Evolutionary conservation across 1,139 yeast genomes (phyloP), one percentile per base, ranked within the genome.

Genomic region (Candida tunisiensis): DNA sequence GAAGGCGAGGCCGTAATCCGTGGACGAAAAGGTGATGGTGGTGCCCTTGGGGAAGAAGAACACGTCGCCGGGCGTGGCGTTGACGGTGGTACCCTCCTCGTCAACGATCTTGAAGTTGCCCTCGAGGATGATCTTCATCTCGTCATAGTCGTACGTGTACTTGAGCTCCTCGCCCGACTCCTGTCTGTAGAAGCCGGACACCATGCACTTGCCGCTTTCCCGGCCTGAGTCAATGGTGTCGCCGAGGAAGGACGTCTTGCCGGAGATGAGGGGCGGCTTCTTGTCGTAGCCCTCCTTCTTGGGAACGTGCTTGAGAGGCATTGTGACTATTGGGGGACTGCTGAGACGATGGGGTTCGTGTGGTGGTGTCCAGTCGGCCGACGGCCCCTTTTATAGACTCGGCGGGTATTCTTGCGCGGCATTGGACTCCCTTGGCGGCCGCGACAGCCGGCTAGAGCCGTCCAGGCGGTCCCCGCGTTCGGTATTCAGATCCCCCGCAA

Each of bases 141-240:
- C 82, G 44, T 73, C 80, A 49, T 71, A 73, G 44, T 55, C 55
- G 51, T 73, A 73, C 31, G 57, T 53, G 60, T 71, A 73, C 15
- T 66, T 77, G 43, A 73, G 62, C 27, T 74, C 66, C 44, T 68
- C 72, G 33, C 80, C 80, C 35, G 58, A 56, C 47, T 69, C 74
- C 53, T 71, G 79, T 42, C 60, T 64, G 62, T 65, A 73, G 54
- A 73, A 72, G 24, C 82, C 82, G 46, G 73, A 60, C 10, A 71
- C 51, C 34, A 73, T 65, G 42, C 69, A 69, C 41, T 68, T 49
- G 25, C 67, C 78, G 12, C 28, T 26, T 29, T 57, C 53, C 39
- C 69, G 68, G 33, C 70, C 70, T 21, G 66, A 67, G 25, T 75
- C 64, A 27, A 69, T 60, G 53, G 65, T 63, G 42, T 73, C 80